phyloP scores from a whole-genome alignment of 139 green algal species.

The Chlorella sp. region DNA sequence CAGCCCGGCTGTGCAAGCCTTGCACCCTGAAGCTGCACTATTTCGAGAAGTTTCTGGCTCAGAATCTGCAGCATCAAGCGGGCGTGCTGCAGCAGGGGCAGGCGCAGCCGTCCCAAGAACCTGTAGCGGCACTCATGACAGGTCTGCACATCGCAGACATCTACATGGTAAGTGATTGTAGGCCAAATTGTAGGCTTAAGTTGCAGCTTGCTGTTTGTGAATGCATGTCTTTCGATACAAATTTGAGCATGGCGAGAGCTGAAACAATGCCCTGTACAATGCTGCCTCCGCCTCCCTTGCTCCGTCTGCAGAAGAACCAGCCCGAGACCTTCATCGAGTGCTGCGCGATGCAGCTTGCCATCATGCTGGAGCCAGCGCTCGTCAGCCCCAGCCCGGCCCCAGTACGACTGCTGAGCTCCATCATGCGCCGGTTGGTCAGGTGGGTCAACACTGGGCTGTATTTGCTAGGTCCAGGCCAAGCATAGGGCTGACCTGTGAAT shows the following conservation, averaged over 20 bases:
- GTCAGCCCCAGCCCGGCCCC: constrained; percentile 13
- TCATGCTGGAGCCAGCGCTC: constrained; percentile 51
- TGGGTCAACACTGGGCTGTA: neutral
- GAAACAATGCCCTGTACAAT: too few relatives aligned
- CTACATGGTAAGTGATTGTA: constrained; percentile 7
- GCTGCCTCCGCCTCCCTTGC: neutral
- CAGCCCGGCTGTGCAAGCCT: constrained; percentile 11
- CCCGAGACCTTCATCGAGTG: constrained; percentile 33
- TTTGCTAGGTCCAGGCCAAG: neutral
- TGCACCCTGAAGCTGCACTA: constrained; percentile 77
- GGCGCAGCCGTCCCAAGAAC: constrained; percentile 20
- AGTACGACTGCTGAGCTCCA: constrained; percentile 29
- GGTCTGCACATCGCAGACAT: constrained; percentile 36
- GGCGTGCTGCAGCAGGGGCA: neutral
- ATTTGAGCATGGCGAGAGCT: too few relatives aligned
- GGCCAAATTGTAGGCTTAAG: neutral
- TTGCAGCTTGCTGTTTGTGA: neutral
- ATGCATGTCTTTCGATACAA: too few relatives aligned
- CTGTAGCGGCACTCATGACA: constrained; percentile 60
- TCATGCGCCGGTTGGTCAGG: constrained; percentile 23
- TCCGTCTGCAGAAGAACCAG: constrained; percentile 36
- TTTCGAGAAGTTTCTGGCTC: constrained; percentile 76
- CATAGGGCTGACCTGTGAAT: neutral
- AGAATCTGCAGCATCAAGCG: constrained; percentile 44
- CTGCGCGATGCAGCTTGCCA: constrained; percentile 45